These are phyloP conservation scores for Verticillium zaregamsianum DNA, from an alignment of 2,329 filamentous ascomycete genomes.

Conservation along the genomic window DNA sequence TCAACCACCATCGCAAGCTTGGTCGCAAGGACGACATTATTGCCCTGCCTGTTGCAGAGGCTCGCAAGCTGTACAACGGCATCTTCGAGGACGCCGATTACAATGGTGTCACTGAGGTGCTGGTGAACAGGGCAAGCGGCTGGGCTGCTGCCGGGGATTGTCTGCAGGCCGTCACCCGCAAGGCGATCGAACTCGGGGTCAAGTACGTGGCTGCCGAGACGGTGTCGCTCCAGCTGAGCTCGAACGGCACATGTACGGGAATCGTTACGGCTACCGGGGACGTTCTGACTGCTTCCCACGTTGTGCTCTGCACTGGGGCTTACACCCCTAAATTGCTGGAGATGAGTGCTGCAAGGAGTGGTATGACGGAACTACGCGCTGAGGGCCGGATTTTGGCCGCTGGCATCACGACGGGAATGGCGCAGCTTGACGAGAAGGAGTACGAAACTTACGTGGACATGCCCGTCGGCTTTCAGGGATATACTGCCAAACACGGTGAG, in stretches of 20 bases:
- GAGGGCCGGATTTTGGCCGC: conserved; percentile 53
- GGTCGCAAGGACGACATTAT: conserved; percentile 25
- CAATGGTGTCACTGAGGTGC: conserved; percentile 45
- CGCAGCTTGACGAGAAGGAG: conserved; percentile 43
- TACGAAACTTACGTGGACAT: conserved; percentile 40
- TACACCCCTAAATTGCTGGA: conserved; percentile 55
- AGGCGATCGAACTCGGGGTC: conserved; percentile 43
- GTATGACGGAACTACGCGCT: conserved; percentile 42
- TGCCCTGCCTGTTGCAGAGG: conserved; percentile 42
- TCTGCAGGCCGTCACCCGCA: conserved; percentile 40
- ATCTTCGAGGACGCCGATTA: conserved; percentile 51
- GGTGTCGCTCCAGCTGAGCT: conserved; percentile 32
- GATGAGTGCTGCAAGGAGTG: conserved; percentile 42
- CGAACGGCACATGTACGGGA: conserved; percentile 39
- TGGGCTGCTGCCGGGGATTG: conserved; percentile 54
- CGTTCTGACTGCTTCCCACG: conserved; percentile 41
- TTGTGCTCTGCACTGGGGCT: conserved; percentile 52
- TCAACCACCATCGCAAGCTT: conserved; percentile 23
- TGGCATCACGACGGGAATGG: conserved; percentile 56
- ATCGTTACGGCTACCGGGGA: conserved; percentile 42
- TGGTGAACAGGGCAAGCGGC: conserved; percentile 50
- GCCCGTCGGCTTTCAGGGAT: conserved; percentile 43
- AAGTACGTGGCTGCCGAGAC: conserved; percentile 45
- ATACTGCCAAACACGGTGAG: conserved; percentile 28
- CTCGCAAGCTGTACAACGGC: conserved; percentile 41